Evolutionary conservation across 2,329 filamentous ascomycete species (phyloP), one percentile per base, ranked within the genome.

Genomic region (Fusarium continuum): DNA sequence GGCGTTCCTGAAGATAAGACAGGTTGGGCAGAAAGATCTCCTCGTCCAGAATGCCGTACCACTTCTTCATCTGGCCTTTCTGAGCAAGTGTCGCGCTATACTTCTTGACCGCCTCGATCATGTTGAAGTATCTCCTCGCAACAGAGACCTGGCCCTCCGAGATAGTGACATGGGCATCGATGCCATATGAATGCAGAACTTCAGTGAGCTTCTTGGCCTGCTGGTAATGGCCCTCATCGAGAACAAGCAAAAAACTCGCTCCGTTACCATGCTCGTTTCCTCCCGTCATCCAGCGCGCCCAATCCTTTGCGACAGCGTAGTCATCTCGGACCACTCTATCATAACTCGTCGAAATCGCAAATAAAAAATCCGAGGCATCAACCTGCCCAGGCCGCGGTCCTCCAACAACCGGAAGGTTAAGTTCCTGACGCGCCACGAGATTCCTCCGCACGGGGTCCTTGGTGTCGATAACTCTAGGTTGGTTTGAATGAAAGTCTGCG

Each of bases 281-380:
- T 38, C 79, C 72, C 1, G 81, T 81, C 51, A 82, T 73, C 79
- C 79, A 82, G 4, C 79, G 73, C 31, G 77, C 71, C 80, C 80
- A 82, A 54, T 78, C 76, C 35, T 71, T 72, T 6, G 81, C 64
- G 35, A 81, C 67, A 9, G 77, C 74, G 51, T 74, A 75, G 46
- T 81, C 74, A 9, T 74, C 68, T 36, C 76, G 74, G 3, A 71
- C 69, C 25, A 83, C 69, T 5, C 79, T 75, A 14, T 73, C 70
- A 50, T 77, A 80, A 11, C 77, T 80, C 1, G 80, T 80, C 3
- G 79, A 78, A 22, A 82, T 67, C 35, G 77, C 79, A 47, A 83
- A 80, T 3, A 82, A 57, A 43, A 78, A 76, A 3, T 73, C 66
- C 0, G 80, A 79, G 0, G 76, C 78, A 43, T 82, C 76, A 4